phyloP scores from a whole-genome alignment of 345 rosid species.

The Pelargonium nanum region DNA sequence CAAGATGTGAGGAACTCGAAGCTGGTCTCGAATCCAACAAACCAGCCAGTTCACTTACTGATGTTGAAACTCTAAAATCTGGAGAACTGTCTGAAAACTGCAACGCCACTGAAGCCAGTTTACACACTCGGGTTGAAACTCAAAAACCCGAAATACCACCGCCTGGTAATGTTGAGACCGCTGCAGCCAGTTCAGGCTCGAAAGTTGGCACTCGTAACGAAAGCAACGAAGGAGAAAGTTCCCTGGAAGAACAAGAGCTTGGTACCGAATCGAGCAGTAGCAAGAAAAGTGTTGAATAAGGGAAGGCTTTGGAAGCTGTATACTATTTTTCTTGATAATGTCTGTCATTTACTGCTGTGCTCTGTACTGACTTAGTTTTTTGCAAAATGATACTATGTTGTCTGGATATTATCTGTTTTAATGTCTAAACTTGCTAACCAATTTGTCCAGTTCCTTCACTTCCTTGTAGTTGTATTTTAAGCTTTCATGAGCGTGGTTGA shows the following conservation, averaged over 20 bases:
- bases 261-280: constrained; percentile 10
- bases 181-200: not conserved
- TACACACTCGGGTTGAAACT: not conserved
- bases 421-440: too few species aligned
- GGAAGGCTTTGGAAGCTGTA: not conserved
- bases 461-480: too few species aligned
- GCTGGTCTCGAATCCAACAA: constrained; percentile 15
- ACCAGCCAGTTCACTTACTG: constrained; percentile 1
- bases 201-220: not conserved
- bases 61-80: not conserved
- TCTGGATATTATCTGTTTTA: too few species aligned
- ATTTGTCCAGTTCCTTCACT: too few species aligned
- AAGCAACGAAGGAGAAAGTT: constrained; percentile 9
- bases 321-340: not conserved
- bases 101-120: not conserved
- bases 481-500: too few species aligned
- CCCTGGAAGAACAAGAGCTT: constrained; percentile 8
- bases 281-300: constrained; percentile 7
- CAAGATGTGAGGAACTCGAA: constrained; percentile 31
- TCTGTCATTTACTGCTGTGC: too few species aligned
- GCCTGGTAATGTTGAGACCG: not conserved
- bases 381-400: too few species aligned
- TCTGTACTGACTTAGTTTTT: too few species aligned
- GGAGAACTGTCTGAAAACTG: constrained; percentile 11
- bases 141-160: not conserved